Evolutionary conservation across 2,329 filamentous ascomycete genomes (phyloP).

Genomic region (Sporothrix variecibatus): DNA sequence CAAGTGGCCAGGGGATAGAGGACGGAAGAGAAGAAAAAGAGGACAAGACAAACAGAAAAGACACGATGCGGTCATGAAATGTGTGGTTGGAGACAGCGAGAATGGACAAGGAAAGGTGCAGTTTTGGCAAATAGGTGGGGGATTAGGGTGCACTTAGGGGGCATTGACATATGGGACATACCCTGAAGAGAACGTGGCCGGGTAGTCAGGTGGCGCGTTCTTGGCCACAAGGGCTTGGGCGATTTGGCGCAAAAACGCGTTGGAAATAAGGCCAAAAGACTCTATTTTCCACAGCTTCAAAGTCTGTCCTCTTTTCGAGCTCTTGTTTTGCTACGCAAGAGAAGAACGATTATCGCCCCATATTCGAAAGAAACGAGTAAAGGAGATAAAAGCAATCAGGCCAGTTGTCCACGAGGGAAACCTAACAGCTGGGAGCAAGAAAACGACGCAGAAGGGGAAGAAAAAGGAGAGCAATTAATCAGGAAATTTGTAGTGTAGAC

Average conservation of each 20-base stretch:
- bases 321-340: constrained; percentile 24
- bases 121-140: neutral
- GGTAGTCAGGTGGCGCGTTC: neutral
- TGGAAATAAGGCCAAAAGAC: neutral
- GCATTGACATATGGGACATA: neutral
- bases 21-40: neutral
- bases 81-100: neutral
- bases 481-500: neutral
- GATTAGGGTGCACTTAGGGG: neutral
- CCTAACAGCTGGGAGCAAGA: neutral
- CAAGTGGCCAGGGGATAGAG: neutral
- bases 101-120: neutral
- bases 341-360: constrained; percentile 1
- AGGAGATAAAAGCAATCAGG: neutral
- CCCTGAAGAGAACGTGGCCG: neutral
- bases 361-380: neutral
- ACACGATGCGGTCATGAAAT: neutral
- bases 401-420: neutral
- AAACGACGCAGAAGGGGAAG: neutral
- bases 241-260: neutral
- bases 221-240: constrained; percentile 4
- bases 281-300: neutral
- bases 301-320: neutral
- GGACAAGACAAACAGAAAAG: neutral
- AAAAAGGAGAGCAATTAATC: neutral